Percentiles rank a stretch among this genome's conserved stretches.
Evolutionary conservation across 192 early-diverging fungal genomes (phyloP).

Genomic region (Entomortierella beljakovae): DNA sequence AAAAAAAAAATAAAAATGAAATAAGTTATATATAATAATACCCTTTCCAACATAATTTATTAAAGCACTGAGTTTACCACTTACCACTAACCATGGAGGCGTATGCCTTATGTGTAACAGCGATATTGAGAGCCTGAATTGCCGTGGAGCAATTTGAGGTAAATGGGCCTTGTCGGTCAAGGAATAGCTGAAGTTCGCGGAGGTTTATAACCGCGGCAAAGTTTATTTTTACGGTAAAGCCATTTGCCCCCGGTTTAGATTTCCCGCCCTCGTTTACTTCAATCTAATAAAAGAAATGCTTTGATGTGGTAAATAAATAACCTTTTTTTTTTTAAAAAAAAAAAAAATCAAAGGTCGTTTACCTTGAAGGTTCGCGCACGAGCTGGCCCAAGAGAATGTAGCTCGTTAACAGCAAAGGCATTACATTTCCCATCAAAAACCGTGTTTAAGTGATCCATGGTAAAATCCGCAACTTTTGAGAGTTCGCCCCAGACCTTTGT

Average conservation of each 20-base stretch:
- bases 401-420: slow-evolving; percentile 66
- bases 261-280: not conserved
- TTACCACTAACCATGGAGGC: slow-evolving; percentile 20
- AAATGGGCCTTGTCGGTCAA: slow-evolving; percentile 4
- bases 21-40: not conserved
- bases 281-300: not conserved
- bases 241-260: not conserved
- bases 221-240: slow-evolving; percentile 31
- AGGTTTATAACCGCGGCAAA: slow-evolving; percentile 14
- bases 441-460: slow-evolving; percentile 58
- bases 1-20: slow-evolving; percentile 4
- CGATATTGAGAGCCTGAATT: slow-evolving; percentile 35
- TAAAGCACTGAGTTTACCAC: not conserved
- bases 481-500: slow-evolving; percentile 61
- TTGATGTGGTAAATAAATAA: not conserved
- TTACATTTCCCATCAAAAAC: slow-evolving; percentile 87
- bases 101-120: slow-evolving; percentile 18
- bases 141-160: slow-evolving; percentile 18
- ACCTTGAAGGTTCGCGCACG: slow-evolving; percentile 64
- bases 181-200: slow-evolving; percentile 10
- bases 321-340: not conserved
- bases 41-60: not conserved
- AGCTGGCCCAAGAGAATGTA: slow-evolving; percentile 60
- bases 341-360: not conserved
- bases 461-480: slow-evolving; percentile 60